These are phyloP conservation scores for Yamadazyma kitorensis DNA, from an alignment of 805 yeast species.

Conservation along the genomic window DNA sequence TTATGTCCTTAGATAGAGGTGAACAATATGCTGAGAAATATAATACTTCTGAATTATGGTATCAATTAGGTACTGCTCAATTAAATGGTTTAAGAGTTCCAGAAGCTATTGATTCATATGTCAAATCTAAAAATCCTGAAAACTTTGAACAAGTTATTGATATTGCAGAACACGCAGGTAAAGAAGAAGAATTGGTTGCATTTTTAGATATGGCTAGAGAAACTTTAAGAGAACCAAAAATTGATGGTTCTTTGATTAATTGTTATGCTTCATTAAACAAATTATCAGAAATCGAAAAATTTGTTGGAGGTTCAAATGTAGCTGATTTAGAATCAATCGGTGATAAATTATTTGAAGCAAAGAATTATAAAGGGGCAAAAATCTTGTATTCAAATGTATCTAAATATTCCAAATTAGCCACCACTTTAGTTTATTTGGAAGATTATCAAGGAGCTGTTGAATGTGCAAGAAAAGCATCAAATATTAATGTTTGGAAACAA, in stretches of 20 bases:
- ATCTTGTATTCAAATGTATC: conserved; percentile 80
- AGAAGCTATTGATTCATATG: conserved; percentile 89
- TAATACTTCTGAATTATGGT: conserved; percentile 86
- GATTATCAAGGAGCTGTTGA: conserved; percentile 98
- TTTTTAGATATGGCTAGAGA: conserved; percentile 90
- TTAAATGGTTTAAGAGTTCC: conserved; percentile 88
- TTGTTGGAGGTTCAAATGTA: conserved; percentile 83
- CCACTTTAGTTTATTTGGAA: conserved; percentile 87
- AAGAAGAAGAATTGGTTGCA: conserved; percentile 87
- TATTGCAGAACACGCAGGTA: conserved; percentile 91
- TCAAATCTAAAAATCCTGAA: conserved; percentile 86
- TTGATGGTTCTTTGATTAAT: conserved; percentile 89
- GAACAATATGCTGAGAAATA: conserved; percentile 88
- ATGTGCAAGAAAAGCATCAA: conserved; percentile 97
- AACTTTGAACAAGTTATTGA: conserved; percentile 91
- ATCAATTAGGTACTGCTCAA: conserved; percentile 94
- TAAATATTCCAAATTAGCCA: conserved; percentile 92
- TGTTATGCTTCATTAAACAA: conserved; percentile 79
- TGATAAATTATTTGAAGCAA: conserved; percentile 77
- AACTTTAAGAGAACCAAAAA: conserved; percentile 82
- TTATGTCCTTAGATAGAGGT: conserved; percentile 93
- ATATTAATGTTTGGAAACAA: conserved; percentile 93
- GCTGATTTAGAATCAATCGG: conserved; percentile 93
- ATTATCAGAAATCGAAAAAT: conserved; percentile 76
- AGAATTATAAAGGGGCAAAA: conserved; percentile 91